These are phyloP conservation scores for Leccinum variicolor DNA, from an alignment of 768 basidiomycete species.

Conservation along the genomic window DNA sequence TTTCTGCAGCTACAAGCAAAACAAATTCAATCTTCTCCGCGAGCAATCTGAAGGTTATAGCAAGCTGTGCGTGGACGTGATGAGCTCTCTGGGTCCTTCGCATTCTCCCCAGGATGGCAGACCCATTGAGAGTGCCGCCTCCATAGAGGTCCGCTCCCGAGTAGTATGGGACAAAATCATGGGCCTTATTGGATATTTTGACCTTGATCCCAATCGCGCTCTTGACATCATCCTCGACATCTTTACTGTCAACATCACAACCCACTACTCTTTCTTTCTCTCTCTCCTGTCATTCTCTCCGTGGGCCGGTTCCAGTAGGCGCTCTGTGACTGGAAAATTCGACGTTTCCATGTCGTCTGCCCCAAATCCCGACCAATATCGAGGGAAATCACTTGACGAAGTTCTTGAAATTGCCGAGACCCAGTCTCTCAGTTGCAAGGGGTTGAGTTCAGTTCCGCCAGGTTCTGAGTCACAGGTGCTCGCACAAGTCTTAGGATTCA, in stretches of 20 bases:
- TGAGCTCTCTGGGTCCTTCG: conserved; percentile 69
- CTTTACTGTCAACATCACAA: conserved; percentile 73
- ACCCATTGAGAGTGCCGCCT: conserved; percentile 55
- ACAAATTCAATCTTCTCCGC: conserved; percentile 95
- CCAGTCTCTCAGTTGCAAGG: conserved; percentile 2
- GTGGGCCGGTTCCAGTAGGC: conserved; percentile 62
- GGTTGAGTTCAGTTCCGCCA: conserved; percentile 12
- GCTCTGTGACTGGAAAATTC: conserved; percentile 24
- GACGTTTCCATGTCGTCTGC: conserved; percentile 38
- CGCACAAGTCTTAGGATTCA: conserved; percentile 97
- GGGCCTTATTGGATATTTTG: conserved; percentile 92
- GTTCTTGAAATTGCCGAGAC: conserved; percentile 55
- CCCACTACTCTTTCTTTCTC: conserved; percentile 88
- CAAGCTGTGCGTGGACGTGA: conserved; percentile 83
- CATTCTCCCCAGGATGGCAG: conserved; percentile 66
- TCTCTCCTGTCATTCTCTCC: conserved; percentile 83
- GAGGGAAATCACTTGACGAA: conserved; percentile 65
- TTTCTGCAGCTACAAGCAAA: conserved; percentile 83
- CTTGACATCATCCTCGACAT: conserved; percentile 93
- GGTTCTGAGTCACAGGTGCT: conserved; percentile 55
- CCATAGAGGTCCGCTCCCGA: conserved; percentile 61
- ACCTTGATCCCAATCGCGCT: conserved; percentile 91
- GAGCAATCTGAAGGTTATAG: conserved; percentile 98
- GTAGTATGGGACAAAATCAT: conserved; percentile 82
- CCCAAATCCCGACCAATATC: conserved; percentile 40